Percentiles rank a stretch among this genome's conserved stretches.
These are phyloP conservation scores for Penicillium decumbens DNA, from an alignment of 2,329 filamentous ascomycete species.

Conservation along the genomic window DNA sequence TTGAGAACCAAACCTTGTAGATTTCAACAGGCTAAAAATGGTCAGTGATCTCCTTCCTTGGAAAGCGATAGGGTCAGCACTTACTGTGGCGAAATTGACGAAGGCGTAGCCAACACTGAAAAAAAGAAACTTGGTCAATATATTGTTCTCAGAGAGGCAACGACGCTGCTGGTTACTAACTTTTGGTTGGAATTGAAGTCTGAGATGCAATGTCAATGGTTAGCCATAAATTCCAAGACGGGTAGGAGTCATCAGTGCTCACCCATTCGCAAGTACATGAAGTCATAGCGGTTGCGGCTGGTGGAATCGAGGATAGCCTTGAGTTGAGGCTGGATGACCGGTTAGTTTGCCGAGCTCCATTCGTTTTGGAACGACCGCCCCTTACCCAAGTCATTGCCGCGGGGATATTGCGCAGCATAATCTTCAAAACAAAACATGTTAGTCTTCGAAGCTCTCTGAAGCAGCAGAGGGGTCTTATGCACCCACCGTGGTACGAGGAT, in stretches of 20 bases:
- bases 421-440: slow-evolving; percentile 45
- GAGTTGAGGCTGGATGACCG: slow-evolving; percentile 54
- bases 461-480: background rate
- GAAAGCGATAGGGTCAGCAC: slow-evolving; percentile 25
- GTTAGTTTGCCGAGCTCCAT: slow-evolving; percentile 15
- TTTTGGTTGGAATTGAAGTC: slow-evolving; percentile 82
- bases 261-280: slow-evolving; percentile 87
- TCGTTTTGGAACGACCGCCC: background rate
- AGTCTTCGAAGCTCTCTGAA: background rate
- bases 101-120: slow-evolving; percentile 90
- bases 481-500: slow-evolving; percentile 5
- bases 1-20: slow-evolving; percentile 53
- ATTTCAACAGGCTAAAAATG: slow-evolving; percentile 62
- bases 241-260: slow-evolving; percentile 10
- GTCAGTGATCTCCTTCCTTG: slow-evolving; percentile 35
- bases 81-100: slow-evolving; percentile 84
- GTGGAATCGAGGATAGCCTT: slow-evolving; percentile 75
- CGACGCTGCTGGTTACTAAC: slow-evolving; percentile 47
- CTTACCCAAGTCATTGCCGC: slow-evolving; percentile 68
- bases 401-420: slow-evolving; percentile 92
- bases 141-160: background rate
- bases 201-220: slow-evolving; percentile 16
- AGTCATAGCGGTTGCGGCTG: slow-evolving; percentile 81
- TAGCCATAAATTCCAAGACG: background rate
- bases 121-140: slow-evolving; percentile 4